These are phyloP conservation scores for Lolium multiflorum DNA, from an alignment of 176 grass and related monocot genomes.

Conservation along the genomic window DNA sequence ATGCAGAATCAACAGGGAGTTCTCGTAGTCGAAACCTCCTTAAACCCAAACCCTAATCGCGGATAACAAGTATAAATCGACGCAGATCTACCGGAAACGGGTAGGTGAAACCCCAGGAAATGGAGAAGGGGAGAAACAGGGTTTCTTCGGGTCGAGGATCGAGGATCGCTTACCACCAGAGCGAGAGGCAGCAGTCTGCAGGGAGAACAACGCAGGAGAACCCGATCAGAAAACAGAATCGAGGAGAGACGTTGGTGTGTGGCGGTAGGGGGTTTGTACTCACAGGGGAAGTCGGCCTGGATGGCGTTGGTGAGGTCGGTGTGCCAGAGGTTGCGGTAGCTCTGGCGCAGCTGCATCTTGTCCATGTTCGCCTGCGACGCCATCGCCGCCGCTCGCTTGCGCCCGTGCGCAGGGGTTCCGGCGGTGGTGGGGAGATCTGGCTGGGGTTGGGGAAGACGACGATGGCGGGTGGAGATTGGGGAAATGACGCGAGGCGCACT, in stretches of 20 bases:
- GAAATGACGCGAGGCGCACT: not conserved
- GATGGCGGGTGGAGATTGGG: not conserved
- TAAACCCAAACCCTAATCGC: not conserved
- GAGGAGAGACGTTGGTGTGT: no score
- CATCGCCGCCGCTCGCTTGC: constrained; percentile 38
- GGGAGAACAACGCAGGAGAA: not conserved
- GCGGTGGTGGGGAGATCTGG: constrained; percentile 35
- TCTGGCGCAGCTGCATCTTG: constrained; percentile 94
- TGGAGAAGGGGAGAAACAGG: not conserved
- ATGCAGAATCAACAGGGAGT: not conserved
- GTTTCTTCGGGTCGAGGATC: not conserved
- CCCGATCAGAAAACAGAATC: not conserved
- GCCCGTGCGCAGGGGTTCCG: not conserved
- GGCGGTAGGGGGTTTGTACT: not conserved
- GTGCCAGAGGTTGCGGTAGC: constrained; percentile 96
- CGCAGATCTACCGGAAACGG: constrained; percentile 12
- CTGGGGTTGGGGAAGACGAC: not conserved
- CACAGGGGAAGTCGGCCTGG: constrained; percentile 82
- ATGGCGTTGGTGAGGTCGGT: constrained; percentile 81
- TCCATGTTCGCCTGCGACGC: constrained; percentile 74
- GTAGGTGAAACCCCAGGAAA: not conserved
- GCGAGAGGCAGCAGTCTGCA: constrained; percentile 91
- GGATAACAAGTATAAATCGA: not conserved
- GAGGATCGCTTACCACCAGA: constrained; percentile 79
- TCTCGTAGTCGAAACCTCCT: not conserved